Conservation (phyloP, 805 yeast genomes). For the Schwanniomyces sp. region DNA sequence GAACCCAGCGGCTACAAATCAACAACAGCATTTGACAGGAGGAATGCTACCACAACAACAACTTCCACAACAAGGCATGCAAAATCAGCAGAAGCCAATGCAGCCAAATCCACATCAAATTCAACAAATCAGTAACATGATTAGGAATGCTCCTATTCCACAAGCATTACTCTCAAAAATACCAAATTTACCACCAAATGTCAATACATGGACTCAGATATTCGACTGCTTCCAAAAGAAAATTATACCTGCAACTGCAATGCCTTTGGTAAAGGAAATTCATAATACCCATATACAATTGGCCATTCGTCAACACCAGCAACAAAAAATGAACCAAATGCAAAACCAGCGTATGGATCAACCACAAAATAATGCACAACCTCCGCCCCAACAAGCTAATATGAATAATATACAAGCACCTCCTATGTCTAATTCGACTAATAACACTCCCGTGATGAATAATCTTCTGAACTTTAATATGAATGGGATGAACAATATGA, state of each 20-base stretch:
- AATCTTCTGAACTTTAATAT: constrained; percentile 15
- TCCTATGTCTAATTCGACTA: constrained; percentile 8
- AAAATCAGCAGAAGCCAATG: constrained; percentile 18
- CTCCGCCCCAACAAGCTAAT: constrained; percentile 9
- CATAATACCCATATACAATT: constrained; percentile 67
- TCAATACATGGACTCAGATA: constrained; percentile 79
- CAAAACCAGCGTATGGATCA: constrained; percentile 14
- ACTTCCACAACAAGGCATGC: constrained; percentile 11
- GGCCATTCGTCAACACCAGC: constrained; percentile 51
- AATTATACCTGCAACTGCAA: constrained; percentile 55
- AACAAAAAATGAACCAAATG: constrained; percentile 32
- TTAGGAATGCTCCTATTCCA: constrained; percentile 73
- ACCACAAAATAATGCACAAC: constrained; percentile 10
- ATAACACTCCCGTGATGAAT: constrained; percentile 13
- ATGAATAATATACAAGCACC: neutral
- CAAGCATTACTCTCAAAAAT: constrained; percentile 60
- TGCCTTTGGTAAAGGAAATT: constrained; percentile 62
- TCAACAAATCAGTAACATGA: constrained; percentile 38
- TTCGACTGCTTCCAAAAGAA: constrained; percentile 61
- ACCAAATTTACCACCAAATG: constrained; percentile 76
- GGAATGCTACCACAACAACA: constrained; percentile 1
- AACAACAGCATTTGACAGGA: constrained; percentile 3
- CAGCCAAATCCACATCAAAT: constrained; percentile 30
- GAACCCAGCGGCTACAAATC: constrained; percentile 3
- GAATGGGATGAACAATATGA: constrained; percentile 23